Evolutionary conservation across 1,284 basidiomycete species (phyloP).

Genomic region (Cutaneotrichosporon dermatis): DNA sequence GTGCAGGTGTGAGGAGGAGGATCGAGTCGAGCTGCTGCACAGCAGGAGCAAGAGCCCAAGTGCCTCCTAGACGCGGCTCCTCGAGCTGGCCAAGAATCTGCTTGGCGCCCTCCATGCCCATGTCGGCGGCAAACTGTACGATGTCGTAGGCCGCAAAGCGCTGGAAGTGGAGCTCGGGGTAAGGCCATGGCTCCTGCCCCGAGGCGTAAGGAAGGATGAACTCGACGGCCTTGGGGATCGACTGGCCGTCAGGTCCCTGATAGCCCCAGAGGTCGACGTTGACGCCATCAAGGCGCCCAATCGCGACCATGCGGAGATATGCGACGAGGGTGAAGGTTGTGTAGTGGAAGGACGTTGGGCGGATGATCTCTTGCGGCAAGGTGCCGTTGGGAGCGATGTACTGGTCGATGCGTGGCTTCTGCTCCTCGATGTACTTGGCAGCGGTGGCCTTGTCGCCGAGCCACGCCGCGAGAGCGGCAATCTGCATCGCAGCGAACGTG

Average conservation of each 20-base stretch:
- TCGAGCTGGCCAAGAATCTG: neutral
- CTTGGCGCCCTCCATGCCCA: conserved; percentile 5
- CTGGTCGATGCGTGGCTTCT: conserved; percentile 1
- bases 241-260: conserved; percentile 9
- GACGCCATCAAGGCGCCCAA: conserved; percentile 4
- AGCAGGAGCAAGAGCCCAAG: conserved; percentile 10
- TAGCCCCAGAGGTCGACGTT: conserved; percentile 18
- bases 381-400: conserved; percentile 8
- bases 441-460: conserved; percentile 7
- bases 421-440: neutral
- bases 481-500: conserved; percentile 13
- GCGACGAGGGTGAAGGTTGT: conserved; percentile 10
- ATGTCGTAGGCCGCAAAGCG: conserved; percentile 9
- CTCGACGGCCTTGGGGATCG: conserved; percentile 5
- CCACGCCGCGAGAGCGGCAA: conserved; percentile 7
- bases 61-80: neutral
- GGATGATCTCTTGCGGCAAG: conserved; percentile 10
- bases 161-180: conserved; percentile 5
- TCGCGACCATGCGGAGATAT: conserved; percentile 10
- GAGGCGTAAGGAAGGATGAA: conserved; percentile 5
- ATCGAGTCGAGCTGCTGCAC: conserved; percentile 16
- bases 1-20: neutral
- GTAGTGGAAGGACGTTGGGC: conserved; percentile 11
- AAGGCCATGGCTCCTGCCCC: conserved; percentile 5
- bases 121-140: conserved; percentile 11